Percentiles rank a stretch among this genome's conserved stretches.
Conservation (phyloP, 1,139 yeast genomes). For the Blastobotrys persicus region DNA sequence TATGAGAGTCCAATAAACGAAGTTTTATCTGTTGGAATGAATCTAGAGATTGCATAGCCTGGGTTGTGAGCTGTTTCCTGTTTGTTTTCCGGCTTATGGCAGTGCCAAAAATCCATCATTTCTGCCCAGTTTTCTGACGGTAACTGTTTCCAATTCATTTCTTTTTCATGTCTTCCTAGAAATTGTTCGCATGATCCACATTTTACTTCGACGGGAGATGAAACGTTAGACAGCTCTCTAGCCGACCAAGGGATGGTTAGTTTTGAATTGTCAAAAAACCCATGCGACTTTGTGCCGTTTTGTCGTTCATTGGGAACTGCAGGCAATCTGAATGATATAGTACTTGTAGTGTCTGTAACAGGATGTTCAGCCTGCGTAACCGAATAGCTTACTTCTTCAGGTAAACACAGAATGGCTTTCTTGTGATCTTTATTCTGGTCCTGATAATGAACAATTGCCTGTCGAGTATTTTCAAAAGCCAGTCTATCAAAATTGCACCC, state of each 20-base stretch:
- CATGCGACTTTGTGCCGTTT: not conserved
- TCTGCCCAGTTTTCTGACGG: slow-evolving; percentile 96
- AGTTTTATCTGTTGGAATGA: slow-evolving; percentile 47
- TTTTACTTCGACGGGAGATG: not conserved
- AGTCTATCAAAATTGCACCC: slow-evolving; percentile 19
- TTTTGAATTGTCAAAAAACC: slow-evolving; percentile 18
- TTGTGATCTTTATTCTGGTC: slow-evolving; percentile 3
- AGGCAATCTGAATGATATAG: slow-evolving; percentile 27
- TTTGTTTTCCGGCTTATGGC: slow-evolving; percentile 71
- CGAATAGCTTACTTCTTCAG: slow-evolving; percentile 26
- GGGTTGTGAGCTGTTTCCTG: slow-evolving; percentile 33
- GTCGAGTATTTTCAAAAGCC: slow-evolving; percentile 20
- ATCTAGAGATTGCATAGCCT: slow-evolving; percentile 32
- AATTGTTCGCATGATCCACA: slow-evolving; percentile 17
- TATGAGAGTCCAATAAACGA: slow-evolving; percentile 61
- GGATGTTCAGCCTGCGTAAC: slow-evolving; percentile 19
- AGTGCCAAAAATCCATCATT: slow-evolving; percentile 94
- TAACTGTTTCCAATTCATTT: slow-evolving; percentile 49
- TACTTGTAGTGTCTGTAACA: slow-evolving; percentile 13
- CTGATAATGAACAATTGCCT: slow-evolving; percentile 21
- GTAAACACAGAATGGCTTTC: slow-evolving; percentile 18
- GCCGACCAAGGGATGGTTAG: slow-evolving; percentile 28
- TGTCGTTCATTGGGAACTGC: slow-evolving; percentile 24
- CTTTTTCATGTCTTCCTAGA: slow-evolving; percentile 15
- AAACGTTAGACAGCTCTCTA: slow-evolving; percentile 9